phyloP scores from a whole-genome alignment of 75 land plant species.

The Cryptomeria japonica region DNA sequence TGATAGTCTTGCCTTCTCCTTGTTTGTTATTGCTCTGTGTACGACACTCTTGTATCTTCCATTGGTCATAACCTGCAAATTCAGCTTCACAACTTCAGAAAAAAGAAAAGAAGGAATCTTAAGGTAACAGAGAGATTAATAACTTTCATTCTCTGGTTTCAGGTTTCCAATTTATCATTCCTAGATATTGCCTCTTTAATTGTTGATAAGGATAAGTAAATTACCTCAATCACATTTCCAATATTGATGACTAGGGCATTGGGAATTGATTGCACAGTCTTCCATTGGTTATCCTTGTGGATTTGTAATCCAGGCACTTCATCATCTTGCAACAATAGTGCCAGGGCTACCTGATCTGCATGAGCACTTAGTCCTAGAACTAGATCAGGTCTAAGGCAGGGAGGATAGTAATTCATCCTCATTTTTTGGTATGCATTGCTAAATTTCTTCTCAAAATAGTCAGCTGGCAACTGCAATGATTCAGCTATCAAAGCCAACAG shows the following conservation, averaged over 20 bases:
- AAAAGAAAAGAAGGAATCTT: background rate
- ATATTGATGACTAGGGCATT: constrained; percentile 24
- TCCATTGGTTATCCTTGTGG: constrained; percentile 36
- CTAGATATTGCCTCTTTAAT: background rate
- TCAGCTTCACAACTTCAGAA: background rate
- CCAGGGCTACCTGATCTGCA: constrained; percentile 30
- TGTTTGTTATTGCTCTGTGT: constrained; percentile 37
- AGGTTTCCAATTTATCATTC: background rate
- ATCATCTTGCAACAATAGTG: constrained; percentile 37
- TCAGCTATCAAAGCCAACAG: constrained; percentile 27
- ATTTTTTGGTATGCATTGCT: constrained; percentile 12
- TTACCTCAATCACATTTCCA: constrained; percentile 32
- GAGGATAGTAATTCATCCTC: constrained; percentile 50
- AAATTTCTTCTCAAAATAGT: constrained; percentile 31
- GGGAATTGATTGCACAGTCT: constrained; percentile 20
- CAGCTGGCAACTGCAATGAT: constrained; percentile 30
- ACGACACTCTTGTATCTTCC: constrained; percentile 25
- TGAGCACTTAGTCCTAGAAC: constrained; percentile 46
- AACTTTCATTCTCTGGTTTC: too few relatives aligned
- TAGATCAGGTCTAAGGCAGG: constrained; percentile 34
- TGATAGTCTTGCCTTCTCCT: constrained; percentile 32
- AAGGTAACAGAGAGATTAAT: background rate
- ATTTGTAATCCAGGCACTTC: constrained; percentile 41
- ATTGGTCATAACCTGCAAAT: constrained; percentile 37
- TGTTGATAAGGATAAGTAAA: background rate